Evolutionary conservation across 2,329 filamentous ascomycete genomes (phyloP), one percentile per base, ranked within the genome.

Genomic region (Fusarium phyllophilum): DNA sequence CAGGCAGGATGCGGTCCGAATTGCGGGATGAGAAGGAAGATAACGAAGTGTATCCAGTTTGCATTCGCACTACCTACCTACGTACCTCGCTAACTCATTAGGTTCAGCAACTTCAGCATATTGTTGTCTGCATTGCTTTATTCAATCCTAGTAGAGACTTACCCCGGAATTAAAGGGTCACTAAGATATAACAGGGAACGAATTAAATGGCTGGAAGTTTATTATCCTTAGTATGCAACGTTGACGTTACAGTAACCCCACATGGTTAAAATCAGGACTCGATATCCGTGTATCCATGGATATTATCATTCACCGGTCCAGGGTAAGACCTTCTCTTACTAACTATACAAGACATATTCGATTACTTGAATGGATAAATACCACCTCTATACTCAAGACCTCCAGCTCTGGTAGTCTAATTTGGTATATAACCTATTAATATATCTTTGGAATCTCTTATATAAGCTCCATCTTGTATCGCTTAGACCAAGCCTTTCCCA

Each of bases 261-360:
- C 45, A 33, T 17, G 20, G 11, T 6, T 45, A 17, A 20, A 45
- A 18, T 18, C n/a, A 45, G 42, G 17, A 13, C n/a, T 6, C 4
- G 42, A 24, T 24, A 8, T 18, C 11, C n/a, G 7, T 10, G 11
- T 12, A 8, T 18, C 11, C n/a, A n/a, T 26, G 7, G 39, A n/a
- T 6, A 2, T 14, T 8, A n/a, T 8, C 8, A 41, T 10, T 14
- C 13, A 41, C 17, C 8, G 17, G 5, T 18, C 3, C 8, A 45
- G 42, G 42, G 42, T 45, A 26, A 6, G 7, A 8, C 12, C 14
- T 3, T 13, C 11, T 26, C 8, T 13, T 0, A 12, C 8, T 0
- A 18, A 18, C 6, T 18, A 18, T 7, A 8, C 8, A 24, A 24
- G n/a, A 44, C 24, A 4, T 26, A 13, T 24, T 5, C 18, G 2